Evolutionary conservation across 2,329 filamentous ascomycete species (phyloP).

Genomic region (Verticillium nubilum): DNA sequence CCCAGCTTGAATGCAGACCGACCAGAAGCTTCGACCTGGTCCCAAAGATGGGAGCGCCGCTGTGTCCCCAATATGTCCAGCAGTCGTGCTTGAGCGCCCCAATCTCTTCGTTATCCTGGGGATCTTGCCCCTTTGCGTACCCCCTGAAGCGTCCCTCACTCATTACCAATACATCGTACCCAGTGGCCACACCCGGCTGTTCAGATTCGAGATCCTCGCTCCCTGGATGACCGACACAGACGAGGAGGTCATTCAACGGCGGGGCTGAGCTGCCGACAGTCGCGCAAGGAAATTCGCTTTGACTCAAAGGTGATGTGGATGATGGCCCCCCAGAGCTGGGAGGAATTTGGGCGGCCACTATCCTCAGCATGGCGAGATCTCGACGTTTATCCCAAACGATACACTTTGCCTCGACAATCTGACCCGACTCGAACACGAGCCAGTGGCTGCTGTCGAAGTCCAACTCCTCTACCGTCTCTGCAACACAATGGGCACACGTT

Average conservation of each 20-base stretch:
- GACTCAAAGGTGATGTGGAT: neutral
- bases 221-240: conserved; percentile 29
- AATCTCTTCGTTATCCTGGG: conserved; percentile 46
- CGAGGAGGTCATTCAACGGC: conserved; percentile 13
- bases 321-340: neutral
- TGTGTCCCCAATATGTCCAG: conserved; percentile 55
- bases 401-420: conserved; percentile 30
- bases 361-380: conserved; percentile 41
- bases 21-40: conserved; percentile 31
- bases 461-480: conserved; percentile 30
- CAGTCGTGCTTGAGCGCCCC: conserved; percentile 46
- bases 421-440: conserved; percentile 37
- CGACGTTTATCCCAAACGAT: conserved; percentile 33
- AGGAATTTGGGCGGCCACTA: conserved; percentile 22
- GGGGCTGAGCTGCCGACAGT: conserved; percentile 12
- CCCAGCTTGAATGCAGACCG: conserved; percentile 49
- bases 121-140: conserved; percentile 28
- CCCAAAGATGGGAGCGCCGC: conserved; percentile 42
- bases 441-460: conserved; percentile 23
- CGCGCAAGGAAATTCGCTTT: conserved; percentile 14
- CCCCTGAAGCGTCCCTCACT: conserved; percentile 37
- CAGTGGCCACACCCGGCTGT: conserved; percentile 25
- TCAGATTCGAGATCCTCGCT: conserved; percentile 37
- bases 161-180: conserved; percentile 41
- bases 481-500: conserved; percentile 46